Percentiles rank a stretch among this genome's conserved stretches.
phyloP scores from a whole-genome alignment of 2,329 filamentous ascomycete species.

The Coniella lustricola region DNA sequence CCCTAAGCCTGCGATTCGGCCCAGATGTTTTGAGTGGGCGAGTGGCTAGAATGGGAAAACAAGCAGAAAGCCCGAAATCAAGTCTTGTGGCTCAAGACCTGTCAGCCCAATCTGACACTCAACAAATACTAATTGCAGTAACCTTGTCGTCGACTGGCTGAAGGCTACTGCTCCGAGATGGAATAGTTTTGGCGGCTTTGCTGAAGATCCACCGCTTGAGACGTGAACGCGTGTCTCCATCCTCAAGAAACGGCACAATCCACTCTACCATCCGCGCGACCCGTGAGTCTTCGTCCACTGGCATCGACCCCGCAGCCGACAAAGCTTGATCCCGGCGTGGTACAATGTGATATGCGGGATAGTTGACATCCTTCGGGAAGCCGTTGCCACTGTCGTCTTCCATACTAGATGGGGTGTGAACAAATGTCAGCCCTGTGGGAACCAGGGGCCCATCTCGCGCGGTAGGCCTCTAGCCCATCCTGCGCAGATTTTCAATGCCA shows the following conservation, averaged over 20 bases:
- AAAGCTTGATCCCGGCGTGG: background rate
- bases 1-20: no score
- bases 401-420: no score
- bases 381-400: no score
- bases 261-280: background rate
- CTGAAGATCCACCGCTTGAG: background rate
- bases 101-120: no score
- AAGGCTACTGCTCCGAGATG: background rate
- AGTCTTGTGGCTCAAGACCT: no score
- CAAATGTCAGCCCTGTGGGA: background rate
- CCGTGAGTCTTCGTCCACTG: background rate
- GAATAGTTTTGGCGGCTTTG: background rate
- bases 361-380: no score
- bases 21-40: no score
- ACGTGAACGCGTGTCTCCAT: background rate
- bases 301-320: no score
- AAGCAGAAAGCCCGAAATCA: no score
- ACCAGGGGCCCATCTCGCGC: background rate
- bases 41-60: no score
- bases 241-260: constrained; percentile 1
- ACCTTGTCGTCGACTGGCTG: background rate
- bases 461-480: constrained; percentile 12
- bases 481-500: constrained; percentile 55
- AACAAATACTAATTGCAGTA: background rate
- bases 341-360: background rate